Evolutionary conservation across 2,329 filamentous ascomycete species (phyloP).

Genomic region (Pleochaeta shiraiana): DNA sequence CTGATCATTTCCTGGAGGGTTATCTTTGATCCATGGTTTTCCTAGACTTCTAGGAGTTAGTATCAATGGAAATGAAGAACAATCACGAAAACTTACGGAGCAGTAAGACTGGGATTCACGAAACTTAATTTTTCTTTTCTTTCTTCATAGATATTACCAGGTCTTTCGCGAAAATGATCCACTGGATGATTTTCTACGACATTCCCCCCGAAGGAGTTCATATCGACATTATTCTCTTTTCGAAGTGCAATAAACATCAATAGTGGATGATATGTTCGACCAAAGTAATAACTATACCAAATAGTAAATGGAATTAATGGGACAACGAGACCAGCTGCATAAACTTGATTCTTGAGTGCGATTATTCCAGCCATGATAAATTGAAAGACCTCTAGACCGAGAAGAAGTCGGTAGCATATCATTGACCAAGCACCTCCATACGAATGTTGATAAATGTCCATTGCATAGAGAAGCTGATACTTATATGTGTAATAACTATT

Average conservation of each 20-base stretch:
- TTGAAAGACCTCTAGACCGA: slow-evolving; percentile 77
- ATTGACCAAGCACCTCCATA: slow-evolving; percentile 92
- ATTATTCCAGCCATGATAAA: slow-evolving; percentile 77
- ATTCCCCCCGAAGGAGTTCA: slow-evolving; percentile 23
- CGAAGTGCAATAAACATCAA: slow-evolving; percentile 81
- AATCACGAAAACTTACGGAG: slow-evolving; percentile 32
- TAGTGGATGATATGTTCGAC: slow-evolving; percentile 61
- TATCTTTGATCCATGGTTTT: slow-evolving; percentile 55
- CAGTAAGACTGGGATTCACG: slow-evolving; percentile 52
- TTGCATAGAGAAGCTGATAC: slow-evolving; percentile 92
- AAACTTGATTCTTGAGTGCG: slow-evolving; percentile 50
- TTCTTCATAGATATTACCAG: slow-evolving; percentile 48
- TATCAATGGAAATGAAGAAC: no score
- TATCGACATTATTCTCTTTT: slow-evolving; percentile 30
- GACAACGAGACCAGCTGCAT: slow-evolving; percentile 46
- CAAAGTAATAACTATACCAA: slow-evolving; percentile 77
- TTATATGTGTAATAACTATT: slow-evolving; percentile 85
- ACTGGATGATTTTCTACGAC: slow-evolving; percentile 13
- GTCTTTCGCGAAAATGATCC: slow-evolving; percentile 11
- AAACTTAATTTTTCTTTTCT: slow-evolving; percentile 48
- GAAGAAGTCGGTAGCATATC: slow-evolving; percentile 77
- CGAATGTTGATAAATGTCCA: slow-evolving; percentile 90
- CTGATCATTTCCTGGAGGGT: no score
- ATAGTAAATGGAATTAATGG: slow-evolving; percentile 62
- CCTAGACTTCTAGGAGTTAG: no score